Evolutionary conservation across 2,329 filamentous ascomycete genomes (phyloP).

Genomic region (Domatiomyces globalis): DNA sequence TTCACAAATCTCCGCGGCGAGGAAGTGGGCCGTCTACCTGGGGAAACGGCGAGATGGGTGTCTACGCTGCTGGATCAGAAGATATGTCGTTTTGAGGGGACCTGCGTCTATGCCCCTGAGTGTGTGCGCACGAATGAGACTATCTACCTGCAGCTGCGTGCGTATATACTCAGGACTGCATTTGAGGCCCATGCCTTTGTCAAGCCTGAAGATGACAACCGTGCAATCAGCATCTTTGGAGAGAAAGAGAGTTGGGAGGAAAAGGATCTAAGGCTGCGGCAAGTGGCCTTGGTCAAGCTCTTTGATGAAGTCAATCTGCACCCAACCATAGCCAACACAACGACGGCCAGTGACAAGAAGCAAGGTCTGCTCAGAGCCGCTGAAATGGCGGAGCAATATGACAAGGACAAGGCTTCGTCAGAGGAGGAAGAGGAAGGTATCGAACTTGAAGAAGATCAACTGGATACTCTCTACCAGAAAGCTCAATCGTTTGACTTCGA

Average conservation of each 20-base stretch:
- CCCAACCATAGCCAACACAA: constrained; percentile 59
- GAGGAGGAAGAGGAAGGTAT: constrained; percentile 67
- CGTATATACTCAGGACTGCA: constrained; percentile 57
- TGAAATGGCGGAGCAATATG: constrained; percentile 64
- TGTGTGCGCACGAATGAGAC: constrained; percentile 79
- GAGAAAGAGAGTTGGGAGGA: constrained; percentile 77
- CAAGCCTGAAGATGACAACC: constrained; percentile 52
- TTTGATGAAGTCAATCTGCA: constrained; percentile 79
- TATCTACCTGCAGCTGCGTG: constrained; percentile 75
- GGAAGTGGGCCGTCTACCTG: constrained; percentile 75
- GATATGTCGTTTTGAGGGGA: constrained; percentile 73
- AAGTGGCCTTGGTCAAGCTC: constrained; percentile 74
- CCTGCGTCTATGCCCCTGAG: constrained; percentile 80
- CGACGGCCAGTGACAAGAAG: constrained; percentile 63
- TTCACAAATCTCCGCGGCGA: constrained; percentile 68
- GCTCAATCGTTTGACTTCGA: constrained; percentile 93
- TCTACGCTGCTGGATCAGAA: constrained; percentile 83
- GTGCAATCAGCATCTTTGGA: constrained; percentile 61
- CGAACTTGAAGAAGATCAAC: constrained; percentile 87
- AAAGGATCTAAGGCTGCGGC: constrained; percentile 64
- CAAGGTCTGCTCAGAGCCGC: constrained; percentile 75
- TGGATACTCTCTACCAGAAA: constrained; percentile 87
- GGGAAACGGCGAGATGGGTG: constrained; percentile 81
- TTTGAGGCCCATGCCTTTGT: constrained; percentile 54
- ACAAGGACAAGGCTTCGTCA: constrained; percentile 41